Evolutionary conservation across 805 yeast genomes (phyloP).

Genomic region (Danielia oregonensis): DNA sequence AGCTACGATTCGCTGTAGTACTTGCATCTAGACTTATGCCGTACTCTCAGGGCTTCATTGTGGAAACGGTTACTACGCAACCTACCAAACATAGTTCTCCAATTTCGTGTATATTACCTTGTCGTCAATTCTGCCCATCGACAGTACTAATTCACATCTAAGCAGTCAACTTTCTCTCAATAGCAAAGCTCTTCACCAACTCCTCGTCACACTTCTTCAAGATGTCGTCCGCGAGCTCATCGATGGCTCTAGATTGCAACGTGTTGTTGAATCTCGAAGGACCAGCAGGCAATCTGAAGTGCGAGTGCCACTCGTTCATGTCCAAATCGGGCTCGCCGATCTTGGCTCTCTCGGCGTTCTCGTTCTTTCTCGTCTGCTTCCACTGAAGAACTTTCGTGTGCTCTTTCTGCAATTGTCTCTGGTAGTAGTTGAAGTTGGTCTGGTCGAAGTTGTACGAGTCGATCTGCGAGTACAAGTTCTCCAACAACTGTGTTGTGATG

Average conservation of each 20-base stretch:
- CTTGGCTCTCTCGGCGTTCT: conserved; percentile 58
- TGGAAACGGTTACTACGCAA: too few relatives aligned
- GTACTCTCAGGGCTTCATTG: too few relatives aligned
- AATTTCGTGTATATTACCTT: too few relatives aligned
- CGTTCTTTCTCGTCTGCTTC: conserved; percentile 66
- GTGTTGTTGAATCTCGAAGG: conserved; percentile 74
- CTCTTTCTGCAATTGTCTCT: conserved; percentile 71
- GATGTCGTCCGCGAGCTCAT: conserved; percentile 65
- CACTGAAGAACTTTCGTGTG: conserved; percentile 66
- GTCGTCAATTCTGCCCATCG: too few relatives aligned
- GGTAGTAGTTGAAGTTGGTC: conserved; percentile 76
- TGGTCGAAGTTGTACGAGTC: conserved; percentile 77
- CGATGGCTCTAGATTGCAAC: conserved; percentile 63
- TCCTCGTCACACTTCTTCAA: conserved; percentile 69
- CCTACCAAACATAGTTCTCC: too few relatives aligned
- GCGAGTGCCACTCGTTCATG: conserved; percentile 62
- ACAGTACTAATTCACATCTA: too few relatives aligned
- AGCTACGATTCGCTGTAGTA: too few relatives aligned
- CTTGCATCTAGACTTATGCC: too few relatives aligned
- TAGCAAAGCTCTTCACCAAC: conserved; percentile 57
- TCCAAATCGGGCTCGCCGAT: conserved; percentile 52
- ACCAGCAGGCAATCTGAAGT: conserved; percentile 66
- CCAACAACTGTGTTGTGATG: conserved; percentile 48
- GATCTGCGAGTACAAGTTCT: conserved; percentile 61
- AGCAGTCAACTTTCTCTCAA: conserved; percentile 48